These are phyloP conservation scores for Candida oleophila DNA, from an alignment of 805 yeast genomes.

Conservation along the genomic window DNA sequence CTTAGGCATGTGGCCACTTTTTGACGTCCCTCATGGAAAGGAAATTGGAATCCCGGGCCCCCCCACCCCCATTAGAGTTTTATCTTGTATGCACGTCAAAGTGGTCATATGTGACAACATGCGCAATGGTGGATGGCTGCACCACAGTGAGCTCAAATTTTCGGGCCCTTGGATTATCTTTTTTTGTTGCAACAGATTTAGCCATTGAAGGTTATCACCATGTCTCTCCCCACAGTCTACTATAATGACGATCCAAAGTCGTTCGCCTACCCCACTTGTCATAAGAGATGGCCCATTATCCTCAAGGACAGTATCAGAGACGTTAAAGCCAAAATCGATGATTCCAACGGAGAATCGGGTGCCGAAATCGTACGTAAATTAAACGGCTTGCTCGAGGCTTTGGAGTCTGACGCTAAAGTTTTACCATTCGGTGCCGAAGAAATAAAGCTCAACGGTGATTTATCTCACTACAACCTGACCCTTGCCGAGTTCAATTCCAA, in stretches of 20 bases:
- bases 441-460: constrained; percentile 46
- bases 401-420: constrained; percentile 37
- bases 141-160: no score
- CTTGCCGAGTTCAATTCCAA: constrained; percentile 29
- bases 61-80: background rate
- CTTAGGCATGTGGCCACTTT: no score
- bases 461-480: constrained; percentile 59
- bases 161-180: background rate
- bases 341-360: constrained; percentile 45
- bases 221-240: constrained; percentile 47
- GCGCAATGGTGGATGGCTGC: no score
- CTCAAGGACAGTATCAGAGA: constrained; percentile 68
- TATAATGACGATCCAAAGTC: constrained; percentile 69
- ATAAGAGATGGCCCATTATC: constrained; percentile 85
- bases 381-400: constrained; percentile 39
- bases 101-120: no score
- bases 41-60: background rate
- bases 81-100: background rate
- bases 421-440: constrained; percentile 23
- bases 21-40: no score
- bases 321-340: constrained; percentile 36
- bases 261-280: constrained; percentile 79
- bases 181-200: no score
- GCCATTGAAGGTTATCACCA: background rate
- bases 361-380: constrained; percentile 41